Evolutionary conservation across 2,329 filamentous ascomycete genomes (phyloP).

Genomic region (Raffaelea ambrosiae): DNA sequence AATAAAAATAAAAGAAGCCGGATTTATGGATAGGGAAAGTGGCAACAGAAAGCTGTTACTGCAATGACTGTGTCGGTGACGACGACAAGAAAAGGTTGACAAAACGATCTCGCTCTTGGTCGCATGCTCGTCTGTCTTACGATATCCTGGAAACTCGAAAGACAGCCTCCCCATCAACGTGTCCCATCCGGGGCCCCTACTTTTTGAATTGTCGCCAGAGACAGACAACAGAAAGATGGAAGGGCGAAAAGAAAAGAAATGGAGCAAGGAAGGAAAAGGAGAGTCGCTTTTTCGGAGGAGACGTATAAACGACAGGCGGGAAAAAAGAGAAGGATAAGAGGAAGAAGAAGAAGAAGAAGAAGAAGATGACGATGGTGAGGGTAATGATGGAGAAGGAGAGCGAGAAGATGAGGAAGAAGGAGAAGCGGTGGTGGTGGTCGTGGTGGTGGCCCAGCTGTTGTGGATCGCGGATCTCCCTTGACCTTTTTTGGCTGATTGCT

Average conservation of each 20-base stretch:
- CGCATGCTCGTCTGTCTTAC: slow-evolving; percentile 1
- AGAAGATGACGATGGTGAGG: background rate
- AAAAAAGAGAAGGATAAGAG: background rate
- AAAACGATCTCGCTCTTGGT: background rate
- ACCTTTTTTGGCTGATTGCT: too few relatives aligned
- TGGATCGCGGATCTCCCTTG: too few relatives aligned
- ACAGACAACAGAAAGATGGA: too few relatives aligned
- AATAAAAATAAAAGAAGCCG: background rate
- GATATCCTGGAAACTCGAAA: background rate
- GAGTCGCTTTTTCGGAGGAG: too few relatives aligned
- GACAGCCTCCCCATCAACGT: too few relatives aligned
- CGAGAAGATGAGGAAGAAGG: too few relatives aligned
- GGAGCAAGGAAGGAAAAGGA: background rate
- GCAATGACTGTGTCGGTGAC: background rate
- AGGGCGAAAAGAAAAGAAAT: too few relatives aligned
- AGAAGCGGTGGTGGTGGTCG: too few relatives aligned
- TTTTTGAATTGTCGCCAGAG: too few relatives aligned
- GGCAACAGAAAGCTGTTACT: background rate
- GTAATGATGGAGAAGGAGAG: background rate
- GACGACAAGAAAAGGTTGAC: background rate
- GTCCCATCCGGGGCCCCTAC: too few relatives aligned
- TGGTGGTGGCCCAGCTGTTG: too few relatives aligned
- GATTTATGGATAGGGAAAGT: background rate
- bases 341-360: background rate
- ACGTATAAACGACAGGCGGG: too few relatives aligned